phyloP scores from a whole-genome alignment of 148 eudicot species.

The Euryodendron excelsum region DNA sequence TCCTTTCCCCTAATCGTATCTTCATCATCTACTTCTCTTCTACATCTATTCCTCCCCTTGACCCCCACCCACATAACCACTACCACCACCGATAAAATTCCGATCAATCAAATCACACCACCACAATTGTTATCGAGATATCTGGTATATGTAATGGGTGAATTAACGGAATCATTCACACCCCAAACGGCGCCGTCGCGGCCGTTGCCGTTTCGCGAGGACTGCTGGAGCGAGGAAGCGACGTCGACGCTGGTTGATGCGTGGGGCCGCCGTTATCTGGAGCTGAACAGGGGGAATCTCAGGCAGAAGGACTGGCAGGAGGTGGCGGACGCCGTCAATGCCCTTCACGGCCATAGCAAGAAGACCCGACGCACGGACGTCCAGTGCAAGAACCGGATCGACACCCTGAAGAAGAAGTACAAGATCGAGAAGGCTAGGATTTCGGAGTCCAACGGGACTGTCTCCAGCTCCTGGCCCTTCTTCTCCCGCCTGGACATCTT shows the following conservation, averaged over 20 bases:
- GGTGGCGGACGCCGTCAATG: conserved; percentile 69
- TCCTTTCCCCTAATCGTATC: too few relatives aligned
- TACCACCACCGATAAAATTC: too few relatives aligned
- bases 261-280: conserved; percentile 71
- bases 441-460: conserved; percentile 39
- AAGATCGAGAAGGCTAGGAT: conserved; percentile 68
- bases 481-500: conserved; percentile 45
- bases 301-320: conserved; percentile 83
- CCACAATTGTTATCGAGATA: too few relatives aligned
- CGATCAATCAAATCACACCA: too few relatives aligned
- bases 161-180: too few relatives aligned
- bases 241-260: conserved; percentile 65
- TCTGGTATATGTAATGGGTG: too few relatives aligned
- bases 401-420: conserved; percentile 80
- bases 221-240: conserved; percentile 79
- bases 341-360: conserved; percentile 58
- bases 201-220: conserved; percentile 64
- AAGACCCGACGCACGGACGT: conserved; percentile 61
- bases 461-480: conserved; percentile 57
- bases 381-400: conserved; percentile 83
- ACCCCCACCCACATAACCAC: too few relatives aligned
- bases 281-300: conserved; percentile 69
- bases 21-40: too few relatives aligned
- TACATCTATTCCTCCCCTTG: too few relatives aligned
- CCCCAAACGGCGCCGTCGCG: too few relatives aligned